These are phyloP conservation scores for Castanea sativa DNA, from an alignment of 306 rosid species.

Conservation along the genomic window DNA sequence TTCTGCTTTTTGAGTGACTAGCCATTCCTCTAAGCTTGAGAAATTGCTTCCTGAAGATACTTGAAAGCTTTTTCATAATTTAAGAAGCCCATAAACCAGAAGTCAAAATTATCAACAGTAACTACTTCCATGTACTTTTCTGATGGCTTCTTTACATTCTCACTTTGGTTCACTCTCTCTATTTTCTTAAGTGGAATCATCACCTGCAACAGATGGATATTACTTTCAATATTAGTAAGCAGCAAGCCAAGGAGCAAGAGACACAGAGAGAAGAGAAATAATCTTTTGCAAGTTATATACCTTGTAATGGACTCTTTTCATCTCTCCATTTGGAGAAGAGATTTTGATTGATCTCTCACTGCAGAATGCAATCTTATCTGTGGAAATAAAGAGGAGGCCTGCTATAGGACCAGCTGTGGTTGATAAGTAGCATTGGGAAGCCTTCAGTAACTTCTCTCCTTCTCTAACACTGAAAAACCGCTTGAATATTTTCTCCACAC, in stretches of 20 bases:
- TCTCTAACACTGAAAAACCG: conserved; percentile 46
- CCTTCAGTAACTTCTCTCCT: conserved; percentile 65
- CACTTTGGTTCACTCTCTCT: conserved; percentile 40
- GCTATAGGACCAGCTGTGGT: conserved; percentile 82
- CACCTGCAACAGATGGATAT: conserved; percentile 32
- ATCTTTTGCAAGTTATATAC: conserved; percentile 15
- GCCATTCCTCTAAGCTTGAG: conserved; percentile 18
- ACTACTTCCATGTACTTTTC: conserved; percentile 57
- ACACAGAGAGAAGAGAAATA: background rate
- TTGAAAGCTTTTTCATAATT: conserved; percentile 45
- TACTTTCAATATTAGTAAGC: background rate
- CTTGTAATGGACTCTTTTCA: conserved; percentile 54
- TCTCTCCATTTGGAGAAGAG: conserved; percentile 46
- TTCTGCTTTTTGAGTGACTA: background rate
- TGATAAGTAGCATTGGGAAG: conserved; percentile 66
- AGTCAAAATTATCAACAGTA: conserved; percentile 54
- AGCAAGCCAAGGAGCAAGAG: background rate
- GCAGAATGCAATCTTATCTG: conserved; percentile 66
- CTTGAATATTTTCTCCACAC: conserved; percentile 55
- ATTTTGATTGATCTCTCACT: conserved; percentile 66
- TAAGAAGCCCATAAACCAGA: conserved; percentile 71
- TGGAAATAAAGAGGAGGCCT: conserved; percentile 81
- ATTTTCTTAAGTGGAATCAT: conserved; percentile 44
- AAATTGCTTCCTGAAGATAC: conserved; percentile 33
- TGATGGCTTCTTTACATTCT: conserved; percentile 43